Percentiles rank a stretch among this genome's conserved stretches.
Conservation (phyloP, 345 rosid genomes). For the Tarenaya hassleriana region DNA sequence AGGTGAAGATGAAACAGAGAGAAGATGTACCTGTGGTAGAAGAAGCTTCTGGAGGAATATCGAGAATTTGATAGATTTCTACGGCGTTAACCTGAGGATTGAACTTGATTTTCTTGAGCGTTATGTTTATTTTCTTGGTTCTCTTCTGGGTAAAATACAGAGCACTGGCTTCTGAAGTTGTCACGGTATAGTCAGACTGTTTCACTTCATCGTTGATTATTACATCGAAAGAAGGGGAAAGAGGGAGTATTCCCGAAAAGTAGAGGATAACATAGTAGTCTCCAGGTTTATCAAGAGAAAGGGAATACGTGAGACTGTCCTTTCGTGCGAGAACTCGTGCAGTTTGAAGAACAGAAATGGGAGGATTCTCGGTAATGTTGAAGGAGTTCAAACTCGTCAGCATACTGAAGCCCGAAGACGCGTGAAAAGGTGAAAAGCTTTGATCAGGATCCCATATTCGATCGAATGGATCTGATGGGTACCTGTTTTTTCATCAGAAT, state of each 20-base stretch:
- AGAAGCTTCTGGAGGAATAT: constrained; percentile 65
- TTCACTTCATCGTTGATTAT: constrained; percentile 48
- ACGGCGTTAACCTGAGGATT: constrained; percentile 68
- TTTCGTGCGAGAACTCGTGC: constrained; percentile 61
- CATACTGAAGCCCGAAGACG: constrained; percentile 38
- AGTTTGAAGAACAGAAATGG: constrained; percentile 59
- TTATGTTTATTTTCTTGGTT: constrained; percentile 48
- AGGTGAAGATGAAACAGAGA: not conserved
- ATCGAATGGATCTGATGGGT: constrained; percentile 74
- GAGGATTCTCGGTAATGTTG: constrained; percentile 52
- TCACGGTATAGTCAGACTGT: constrained; percentile 45
- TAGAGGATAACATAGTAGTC: constrained; percentile 69
- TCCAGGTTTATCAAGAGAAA: constrained; percentile 40
- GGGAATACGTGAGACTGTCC: constrained; percentile 46
- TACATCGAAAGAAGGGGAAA: constrained; percentile 62
- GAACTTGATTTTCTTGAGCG: constrained; percentile 46
- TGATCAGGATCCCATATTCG: constrained; percentile 81
- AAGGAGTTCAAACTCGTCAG: constrained; percentile 30
- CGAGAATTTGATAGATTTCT: constrained; percentile 60
- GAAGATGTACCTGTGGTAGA: constrained; percentile 66
- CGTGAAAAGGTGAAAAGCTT: constrained; percentile 50
- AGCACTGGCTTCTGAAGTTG: constrained; percentile 40
- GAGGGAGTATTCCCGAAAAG: constrained; percentile 73
- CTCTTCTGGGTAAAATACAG: constrained; percentile 41
- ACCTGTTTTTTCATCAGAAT: constrained; percentile 39